Base-by-base conservation (phyloP, 306 rosid species). In the Lathyrus tuberosus region DNA sequence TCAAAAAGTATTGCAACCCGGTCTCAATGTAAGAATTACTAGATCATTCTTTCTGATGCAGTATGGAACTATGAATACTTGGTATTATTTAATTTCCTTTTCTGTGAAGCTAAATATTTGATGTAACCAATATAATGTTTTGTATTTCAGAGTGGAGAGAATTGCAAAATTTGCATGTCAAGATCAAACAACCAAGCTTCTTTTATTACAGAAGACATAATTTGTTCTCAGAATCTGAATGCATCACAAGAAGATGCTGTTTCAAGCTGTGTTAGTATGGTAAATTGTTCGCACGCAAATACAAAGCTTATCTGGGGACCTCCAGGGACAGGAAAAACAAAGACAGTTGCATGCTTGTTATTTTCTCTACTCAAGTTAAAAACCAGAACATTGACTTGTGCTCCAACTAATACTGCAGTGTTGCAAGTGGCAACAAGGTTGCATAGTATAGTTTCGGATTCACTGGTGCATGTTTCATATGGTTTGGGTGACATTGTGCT, bases 301-400 rank as follows among this genome's bases (percentile, higher is more conserved):
- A 37, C 85, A 28, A 78, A 85, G 58, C 79, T 86, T 10, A 86
- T 88, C 17, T 88, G 91, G 90, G 96, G 96, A 0, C 91, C 91
- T 54, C 96, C 91, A 0, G 88, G 88, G 12, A 86, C 91, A 2
- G 91, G 88, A 1, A 86, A 86, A 78, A 89, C 96, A 8, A 89
- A 84, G 76, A 89, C 89, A 0, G 79, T 81, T 16, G 88, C 82
- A 35, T 67, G 47, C 17, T 53, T 85, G 11, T 42, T 89, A 5
- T 53, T 62, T 20, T 67, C 67, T 14, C 69, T 86, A 1, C 84
- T 77, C 15, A 75, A 28, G 59, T 40, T 64, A 6, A 71, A 79
- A 30, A 70, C 62, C 52, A 81, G 86, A 73, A 84, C 91, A 46
- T 61, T 89, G 7, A 79, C 85, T 20, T 83, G 91, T 37, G 67